Base-by-base conservation (phyloP, 306 rosid species). In the Pyrus betulifolia region DNA sequence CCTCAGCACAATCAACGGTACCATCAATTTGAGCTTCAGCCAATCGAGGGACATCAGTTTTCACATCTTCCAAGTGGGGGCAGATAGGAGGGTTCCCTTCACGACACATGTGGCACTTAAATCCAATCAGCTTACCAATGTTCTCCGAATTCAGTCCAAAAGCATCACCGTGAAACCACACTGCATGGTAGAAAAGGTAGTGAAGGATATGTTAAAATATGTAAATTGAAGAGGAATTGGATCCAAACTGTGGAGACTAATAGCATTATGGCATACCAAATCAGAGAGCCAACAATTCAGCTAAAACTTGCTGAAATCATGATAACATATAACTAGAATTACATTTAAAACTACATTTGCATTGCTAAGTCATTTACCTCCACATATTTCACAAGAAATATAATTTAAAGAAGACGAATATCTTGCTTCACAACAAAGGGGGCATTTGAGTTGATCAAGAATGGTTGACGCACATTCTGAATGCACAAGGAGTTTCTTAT, bases 151-250 rank as follows among this genome's bases (percentile, higher is more conserved):
- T 78, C 81, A 95, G 96, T 51, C 97, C 96, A 85, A 95, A 83
- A 71, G 97, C 97, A 85, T 91, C 93, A 44, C 92, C 97, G 75
- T 95, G 99, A 87, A 82, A 90, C 97, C 99, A 92, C 71, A 75
- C 99, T 95, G 93, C 87, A 90, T 19, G 70, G 79, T 49, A 70
- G n/a, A 42, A 59, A 76, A 76, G 13, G 49, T 69, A 80, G 45
- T 65, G 73, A 81, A 75, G 42, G 59, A 72, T 67, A 59, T 80
- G 54, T 42, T 35, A 21, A 68, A 58, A 11, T 17, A 31, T 10
- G 69, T 64, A 60, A 63, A 67, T 40, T n/a, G 60, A 3, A 10
- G 40, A 63, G 57, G 54, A 22, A 72, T 14, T 66, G 14, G 27
- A 57, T 23, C 21, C 54, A 58, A 49, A 25, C 8, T 4, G 25